Evolutionary conservation across 1,284 basidiomycete species (phyloP).

Genomic region (Malassezia sympodialis): DNA sequence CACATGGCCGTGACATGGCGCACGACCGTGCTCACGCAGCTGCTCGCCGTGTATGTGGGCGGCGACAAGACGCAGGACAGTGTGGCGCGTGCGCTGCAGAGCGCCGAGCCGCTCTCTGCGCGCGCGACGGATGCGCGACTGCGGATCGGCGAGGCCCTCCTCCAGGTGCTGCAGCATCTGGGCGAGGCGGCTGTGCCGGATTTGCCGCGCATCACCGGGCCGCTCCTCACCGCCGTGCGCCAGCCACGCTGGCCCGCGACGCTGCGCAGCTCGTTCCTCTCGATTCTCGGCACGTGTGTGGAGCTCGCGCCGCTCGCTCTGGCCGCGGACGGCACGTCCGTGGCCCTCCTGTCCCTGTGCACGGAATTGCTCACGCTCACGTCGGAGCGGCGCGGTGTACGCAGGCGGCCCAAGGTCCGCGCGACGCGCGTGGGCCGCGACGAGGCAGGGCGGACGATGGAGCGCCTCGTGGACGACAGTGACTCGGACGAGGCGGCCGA

Average conservation of each 20-base stretch:
- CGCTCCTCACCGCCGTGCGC: constrained; percentile 29
- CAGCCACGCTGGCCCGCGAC: constrained; percentile 30
- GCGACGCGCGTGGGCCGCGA: background rate
- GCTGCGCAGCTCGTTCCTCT: constrained; percentile 34
- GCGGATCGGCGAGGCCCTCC: constrained; percentile 78
- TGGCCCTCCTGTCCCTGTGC: constrained; percentile 23
- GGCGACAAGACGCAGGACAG: constrained; percentile 20
- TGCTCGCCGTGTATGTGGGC: constrained; percentile 31
- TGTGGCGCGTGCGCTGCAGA: background rate
- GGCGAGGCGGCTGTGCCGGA: constrained; percentile 61
- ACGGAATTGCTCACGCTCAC: constrained; percentile 35
- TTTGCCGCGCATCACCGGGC: constrained; percentile 35
- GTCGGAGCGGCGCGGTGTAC: constrained; percentile 11
- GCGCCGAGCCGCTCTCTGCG: constrained; percentile 24
- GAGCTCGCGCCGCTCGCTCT: constrained; percentile 33
- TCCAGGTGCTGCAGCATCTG: constrained; percentile 64
- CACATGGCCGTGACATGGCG: constrained; percentile 48
- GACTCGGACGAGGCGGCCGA: constrained; percentile 6
- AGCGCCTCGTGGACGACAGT: constrained; percentile 12
- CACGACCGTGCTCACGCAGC: constrained; percentile 18
- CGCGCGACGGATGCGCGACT: constrained; percentile 66
- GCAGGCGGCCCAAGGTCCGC: background rate
- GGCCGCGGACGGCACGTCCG: constrained; percentile 19
- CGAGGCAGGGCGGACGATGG: background rate
- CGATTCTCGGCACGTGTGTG: constrained; percentile 40